Percentiles rank a stretch among this genome's conserved stretches.
phyloP scores from a whole-genome alignment of 2,329 filamentous ascomycete genomes.

The Trichoderma brevicompactum region DNA sequence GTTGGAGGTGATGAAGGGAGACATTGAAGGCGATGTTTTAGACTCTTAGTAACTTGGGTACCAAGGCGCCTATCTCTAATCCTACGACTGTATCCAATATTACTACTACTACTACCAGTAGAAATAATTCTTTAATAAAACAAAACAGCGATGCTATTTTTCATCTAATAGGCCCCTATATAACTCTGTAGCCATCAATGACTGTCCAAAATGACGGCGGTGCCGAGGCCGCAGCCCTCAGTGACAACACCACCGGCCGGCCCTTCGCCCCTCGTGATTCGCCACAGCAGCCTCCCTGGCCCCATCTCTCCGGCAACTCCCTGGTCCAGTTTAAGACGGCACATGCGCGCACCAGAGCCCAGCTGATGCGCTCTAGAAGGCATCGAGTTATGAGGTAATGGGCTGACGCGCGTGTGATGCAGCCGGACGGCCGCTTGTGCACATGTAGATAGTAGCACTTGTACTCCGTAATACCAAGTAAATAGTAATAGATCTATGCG shows the following conservation, averaged over 20 bases:
- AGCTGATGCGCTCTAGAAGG: constrained; percentile 8
- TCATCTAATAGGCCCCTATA: neutral
- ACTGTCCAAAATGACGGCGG: neutral
- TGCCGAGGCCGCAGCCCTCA: constrained; percentile 16
- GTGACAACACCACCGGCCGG: constrained; percentile 1
- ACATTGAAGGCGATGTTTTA: too few relatives aligned
- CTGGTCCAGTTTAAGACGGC: neutral
- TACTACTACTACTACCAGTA: too few relatives aligned
- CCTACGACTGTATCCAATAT: too few relatives aligned
- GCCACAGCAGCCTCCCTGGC: neutral
- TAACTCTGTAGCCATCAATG: neutral
- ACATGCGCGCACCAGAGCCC: constrained; percentile 18
- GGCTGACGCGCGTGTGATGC: constrained; percentile 16
- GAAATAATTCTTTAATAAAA: too few relatives aligned
- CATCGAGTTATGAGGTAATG: neutral
- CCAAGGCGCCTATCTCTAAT: too few relatives aligned
- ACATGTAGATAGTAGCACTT: neutral
- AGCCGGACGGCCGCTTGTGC: neutral
- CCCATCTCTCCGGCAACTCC: neutral
- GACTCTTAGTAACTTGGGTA: too few relatives aligned
- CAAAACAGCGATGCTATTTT: too few relatives aligned
- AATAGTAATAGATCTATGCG: too few relatives aligned
- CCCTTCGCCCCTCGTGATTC: neutral
- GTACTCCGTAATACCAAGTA: too few relatives aligned
- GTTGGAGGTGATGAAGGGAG: too few relatives aligned